Percentiles rank a stretch among this genome's conserved stretches.
Conservation (phyloP, 2,329 filamentous ascomycete genomes). For the Pleomassaria siparia region DNA sequence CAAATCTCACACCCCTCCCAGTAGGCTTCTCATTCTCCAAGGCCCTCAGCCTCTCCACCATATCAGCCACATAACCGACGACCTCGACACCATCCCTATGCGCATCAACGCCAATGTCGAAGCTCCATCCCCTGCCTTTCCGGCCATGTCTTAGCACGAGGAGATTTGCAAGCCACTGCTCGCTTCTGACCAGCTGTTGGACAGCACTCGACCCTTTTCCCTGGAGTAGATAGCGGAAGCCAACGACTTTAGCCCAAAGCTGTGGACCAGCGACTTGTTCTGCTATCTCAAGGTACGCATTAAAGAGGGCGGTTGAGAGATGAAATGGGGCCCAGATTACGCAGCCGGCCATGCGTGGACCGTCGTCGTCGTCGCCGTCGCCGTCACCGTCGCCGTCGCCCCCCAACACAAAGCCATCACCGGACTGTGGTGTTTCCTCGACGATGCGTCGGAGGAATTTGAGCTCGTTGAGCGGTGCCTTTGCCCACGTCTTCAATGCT, state of each 20-base stretch:
- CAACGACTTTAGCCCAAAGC: slow-evolving; percentile 69
- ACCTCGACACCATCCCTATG: slow-evolving; percentile 71
- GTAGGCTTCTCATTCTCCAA: slow-evolving; percentile 54
- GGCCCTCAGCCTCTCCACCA: slow-evolving; percentile 48
- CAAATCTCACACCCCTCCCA: slow-evolving; percentile 63
- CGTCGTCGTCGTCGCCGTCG: too few relatives aligned
- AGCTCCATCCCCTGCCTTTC: slow-evolving; percentile 67
- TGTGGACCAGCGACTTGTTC: slow-evolving; percentile 61
- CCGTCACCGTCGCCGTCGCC: too few relatives aligned
- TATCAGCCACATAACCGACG: slow-evolving; percentile 38
- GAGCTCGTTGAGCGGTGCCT: slow-evolving; percentile 70
- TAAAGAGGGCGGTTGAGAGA: slow-evolving; percentile 61
- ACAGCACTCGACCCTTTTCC: slow-evolving; percentile 40
- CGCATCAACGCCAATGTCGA: slow-evolving; percentile 84
- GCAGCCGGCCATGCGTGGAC: slow-evolving; percentile 60
- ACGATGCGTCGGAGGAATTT: slow-evolving; percentile 68
- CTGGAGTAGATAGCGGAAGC: slow-evolving; percentile 82
- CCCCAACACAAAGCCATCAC: slow-evolving; percentile 52
- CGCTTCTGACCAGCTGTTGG: slow-evolving; percentile 33
- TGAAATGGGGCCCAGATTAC: slow-evolving; percentile 86
- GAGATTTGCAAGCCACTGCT: slow-evolving; percentile 52
- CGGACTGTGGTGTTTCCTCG: slow-evolving; percentile 65
- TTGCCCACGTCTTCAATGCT: slow-evolving; percentile 58
- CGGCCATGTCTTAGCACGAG: slow-evolving; percentile 56
- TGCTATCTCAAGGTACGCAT: slow-evolving; percentile 65